Base-by-base conservation (phyloP, 805 yeast species). In the Wickerhamomyces bisporus region DNA sequence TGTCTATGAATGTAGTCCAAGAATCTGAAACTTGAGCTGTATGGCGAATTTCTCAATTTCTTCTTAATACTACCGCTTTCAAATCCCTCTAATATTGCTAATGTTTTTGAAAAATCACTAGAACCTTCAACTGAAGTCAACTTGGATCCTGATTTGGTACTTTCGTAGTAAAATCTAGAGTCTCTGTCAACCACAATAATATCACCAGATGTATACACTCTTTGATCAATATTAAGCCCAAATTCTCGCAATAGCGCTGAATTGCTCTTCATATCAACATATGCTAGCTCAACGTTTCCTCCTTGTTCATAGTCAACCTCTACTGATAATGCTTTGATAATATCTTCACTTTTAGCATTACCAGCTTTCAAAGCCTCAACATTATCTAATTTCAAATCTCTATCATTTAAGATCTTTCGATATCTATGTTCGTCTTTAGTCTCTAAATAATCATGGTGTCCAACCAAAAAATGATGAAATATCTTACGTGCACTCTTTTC, bases 181-280 rank as follows among this genome's bases (percentile, higher is more conserved):
- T 40, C 44, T 44, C 57, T 65, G 55, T 62, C 72, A 25, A 81
- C 58, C 3, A 84, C 56, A 2, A 84, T 50, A 0, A 75, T 64
- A 53, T 82, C 86, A 6, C 89, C 91, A 3, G 61, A 53, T 9
- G 56, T 42, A 44, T 62, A 69, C 0, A 50, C 38, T n/a, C 53
- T 48, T 2, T 58, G 45, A 28, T 43, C 36, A 23, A 49, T 34
- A 10, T 48, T 43, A 14, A 52, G 40, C 2, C 57, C 58, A 10
- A 44, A 28, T 3, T 44, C 30, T 3, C 48, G 32, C 5, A 68
- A 53, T 10, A 67, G 47, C 4, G 57, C 46, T 1, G 24, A 21
- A 10, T 53, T 50, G 30, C 62, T 50, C 2, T 68, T 53, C 15
- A 77, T 45, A 50, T 83, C 86, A 11, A 80, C 45, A 46, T 67